These are phyloP conservation scores for Pilatotrama ljubarskyi DNA, from an alignment of 768 basidiomycete species.

Conservation along the genomic window DNA sequence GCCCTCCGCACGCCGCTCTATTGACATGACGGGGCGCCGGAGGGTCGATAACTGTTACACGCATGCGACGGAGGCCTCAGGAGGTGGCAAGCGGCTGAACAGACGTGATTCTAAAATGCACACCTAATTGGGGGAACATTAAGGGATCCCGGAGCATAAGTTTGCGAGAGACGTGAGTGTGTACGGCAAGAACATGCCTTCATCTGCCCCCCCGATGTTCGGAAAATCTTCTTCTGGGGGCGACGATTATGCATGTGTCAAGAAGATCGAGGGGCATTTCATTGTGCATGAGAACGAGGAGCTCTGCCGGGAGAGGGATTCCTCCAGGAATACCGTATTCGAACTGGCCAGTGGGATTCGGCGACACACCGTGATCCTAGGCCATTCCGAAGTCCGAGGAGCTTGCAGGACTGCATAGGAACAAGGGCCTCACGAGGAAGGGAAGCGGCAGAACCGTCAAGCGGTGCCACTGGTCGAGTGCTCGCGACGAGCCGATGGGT, in stretches of 20 bases:
- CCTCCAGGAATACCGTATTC: background rate
- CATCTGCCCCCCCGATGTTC: background rate
- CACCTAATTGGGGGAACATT: background rate
- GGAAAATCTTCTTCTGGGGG: background rate
- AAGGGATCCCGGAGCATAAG: background rate
- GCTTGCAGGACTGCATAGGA: background rate
- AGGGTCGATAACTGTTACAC: background rate
- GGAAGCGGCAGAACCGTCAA: background rate
- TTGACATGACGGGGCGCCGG: background rate
- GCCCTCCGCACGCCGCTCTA: background rate
- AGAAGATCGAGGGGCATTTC: background rate
- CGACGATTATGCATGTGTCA: slow-evolving; percentile 1
- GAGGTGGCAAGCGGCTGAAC: background rate
- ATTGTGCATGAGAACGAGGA: background rate
- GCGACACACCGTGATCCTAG: background rate
- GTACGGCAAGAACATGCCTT: background rate
- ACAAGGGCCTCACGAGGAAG: background rate
- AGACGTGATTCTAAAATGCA: background rate
- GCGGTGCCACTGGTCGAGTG: background rate
- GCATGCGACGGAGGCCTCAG: background rate
- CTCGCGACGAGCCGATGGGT: background rate
- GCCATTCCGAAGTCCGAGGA: slow-evolving; percentile 5
- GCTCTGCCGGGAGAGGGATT: background rate
- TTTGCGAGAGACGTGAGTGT: background rate
- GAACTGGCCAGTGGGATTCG: background rate